Evolutionary conservation across 2,329 filamentous ascomycete species (phyloP), one percentile per base, ranked within the genome.

Genomic region (Aureobasidium sp.): DNA sequence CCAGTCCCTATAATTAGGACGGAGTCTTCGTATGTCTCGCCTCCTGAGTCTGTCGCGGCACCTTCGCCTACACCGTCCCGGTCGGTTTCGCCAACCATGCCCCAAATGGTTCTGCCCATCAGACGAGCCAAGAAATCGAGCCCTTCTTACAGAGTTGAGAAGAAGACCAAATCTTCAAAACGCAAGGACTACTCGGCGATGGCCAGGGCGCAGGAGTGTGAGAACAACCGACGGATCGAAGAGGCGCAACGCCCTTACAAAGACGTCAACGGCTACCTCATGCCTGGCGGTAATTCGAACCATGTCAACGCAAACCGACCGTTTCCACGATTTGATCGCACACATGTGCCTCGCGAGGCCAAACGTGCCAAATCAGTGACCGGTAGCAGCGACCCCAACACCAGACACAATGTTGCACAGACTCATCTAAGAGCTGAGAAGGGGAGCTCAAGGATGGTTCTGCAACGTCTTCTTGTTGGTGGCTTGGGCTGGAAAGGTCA

Each of bases 321-420:
- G 16, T 58, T 58, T 32, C 54, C 54, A 21, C 42, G 42, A 6
- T 48, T 58, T 8, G 42, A 48, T 34, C 21, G 11, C 13, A 3
- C n/a, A 15, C 21, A 27, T n/a, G 16, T 21, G 21, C 42, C 42
- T 36, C 32, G 42, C 13, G 54, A 39, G 21, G 42, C 30, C 41
- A 39, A 58, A 32, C 54, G 42, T 29, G 25, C 32, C 34, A 48
- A 37, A 21, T 16, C 32, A 3, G 32, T 9, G 36, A 49, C 34
- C 32, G 57, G 57, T 3, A 42, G 45, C 57, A 49, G 44, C 45
- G 41, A 50, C 5, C 16, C 45, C 27, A 49, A 50, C 25, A 32
- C 16, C 7, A 27, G 54, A 6, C 57, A 59, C 57, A 59, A 59
- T n/a, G n/a, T 30, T 7, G 57, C 57, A 11, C 57, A 59, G 29